Percentiles rank a stretch among this genome's conserved stretches.
Conservation (phyloP, 192 early-diverging fungal genomes). For the Gonapodya sp. region DNA sequence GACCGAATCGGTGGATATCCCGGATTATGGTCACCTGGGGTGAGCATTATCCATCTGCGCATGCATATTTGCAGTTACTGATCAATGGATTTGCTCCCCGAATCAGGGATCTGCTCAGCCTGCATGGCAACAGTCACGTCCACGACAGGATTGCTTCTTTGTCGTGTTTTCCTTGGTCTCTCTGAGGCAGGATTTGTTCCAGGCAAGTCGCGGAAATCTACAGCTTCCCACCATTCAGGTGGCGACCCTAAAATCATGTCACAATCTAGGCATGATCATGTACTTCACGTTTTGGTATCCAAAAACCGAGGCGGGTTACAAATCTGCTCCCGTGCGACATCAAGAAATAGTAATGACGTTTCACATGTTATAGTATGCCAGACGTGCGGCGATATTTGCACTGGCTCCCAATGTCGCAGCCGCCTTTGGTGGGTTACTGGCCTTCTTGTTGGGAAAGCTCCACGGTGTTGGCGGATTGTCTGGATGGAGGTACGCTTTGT, state of each 20-base stretch:
- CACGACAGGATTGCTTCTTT: background rate
- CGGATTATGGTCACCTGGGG: background rate
- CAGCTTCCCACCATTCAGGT: too few species aligned
- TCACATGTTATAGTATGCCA: too few species aligned
- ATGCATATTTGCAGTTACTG: background rate
- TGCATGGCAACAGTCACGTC: background rate
- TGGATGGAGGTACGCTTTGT: too few species aligned
- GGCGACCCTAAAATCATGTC: too few species aligned
- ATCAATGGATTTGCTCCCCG: too few species aligned
- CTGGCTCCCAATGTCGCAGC: background rate
- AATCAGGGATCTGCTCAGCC: background rate
- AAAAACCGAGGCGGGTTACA: too few species aligned
- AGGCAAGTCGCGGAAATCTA: too few species aligned
- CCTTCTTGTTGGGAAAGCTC: background rate
- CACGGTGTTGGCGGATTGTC: background rate
- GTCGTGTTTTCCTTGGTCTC: background rate
- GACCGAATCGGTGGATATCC: background rate
- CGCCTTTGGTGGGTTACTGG: background rate
- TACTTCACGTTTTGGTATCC: background rate
- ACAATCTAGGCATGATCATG: too few species aligned
- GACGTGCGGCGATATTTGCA: background rate
- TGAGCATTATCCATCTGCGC: background rate
- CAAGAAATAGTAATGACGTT: too few species aligned
- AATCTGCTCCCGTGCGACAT: too few species aligned
- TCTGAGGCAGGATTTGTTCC: background rate